Evolutionary conservation across 306 rosid genomes (phyloP).

Genomic region (Pachyrhizus erosus): DNA sequence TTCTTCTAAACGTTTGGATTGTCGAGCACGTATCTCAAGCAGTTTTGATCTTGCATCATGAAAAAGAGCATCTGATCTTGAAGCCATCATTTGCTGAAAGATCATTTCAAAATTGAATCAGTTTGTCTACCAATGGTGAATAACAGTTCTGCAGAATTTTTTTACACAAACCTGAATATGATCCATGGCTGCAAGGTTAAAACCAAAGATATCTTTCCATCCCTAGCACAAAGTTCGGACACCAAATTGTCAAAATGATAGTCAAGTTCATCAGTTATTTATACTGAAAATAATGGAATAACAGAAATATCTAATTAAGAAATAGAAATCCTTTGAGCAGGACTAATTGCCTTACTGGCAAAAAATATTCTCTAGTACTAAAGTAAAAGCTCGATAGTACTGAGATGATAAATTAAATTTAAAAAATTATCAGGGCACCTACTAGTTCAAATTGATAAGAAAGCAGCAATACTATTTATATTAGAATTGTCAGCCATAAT

Average conservation of each 20-base stretch:
- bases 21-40: conserved; percentile 72
- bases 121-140: not conserved
- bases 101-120: conserved; percentile 39
- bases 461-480: too few relatives aligned
- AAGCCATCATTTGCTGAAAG: conserved; percentile 87
- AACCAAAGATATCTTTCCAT: conserved; percentile 84
- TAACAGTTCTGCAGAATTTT: conserved; percentile 12
- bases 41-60: conserved; percentile 79
- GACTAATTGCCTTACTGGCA: not conserved
- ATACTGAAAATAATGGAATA: not conserved
- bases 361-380: not conserved
- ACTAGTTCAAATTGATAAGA: not conserved
- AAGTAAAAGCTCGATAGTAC: not conserved
- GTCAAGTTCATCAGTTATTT: conserved; percentile 4
- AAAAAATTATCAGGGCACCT: not conserved
- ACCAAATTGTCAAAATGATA: conserved; percentile 39
- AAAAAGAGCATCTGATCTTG: conserved; percentile 81
- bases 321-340: conserved; percentile 2
- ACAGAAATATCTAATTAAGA: conserved; percentile 8
- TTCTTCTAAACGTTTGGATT: conserved; percentile 70
- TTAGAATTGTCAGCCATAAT: too few relatives aligned
- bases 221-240: conserved; percentile 60
- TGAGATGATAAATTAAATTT: not conserved
- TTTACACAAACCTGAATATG: conserved; percentile 74
- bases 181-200: conserved; percentile 97